These are phyloP conservation scores for Trichoderma semiorbis DNA, from an alignment of 2,329 filamentous ascomycete species.

Conservation along the genomic window DNA sequence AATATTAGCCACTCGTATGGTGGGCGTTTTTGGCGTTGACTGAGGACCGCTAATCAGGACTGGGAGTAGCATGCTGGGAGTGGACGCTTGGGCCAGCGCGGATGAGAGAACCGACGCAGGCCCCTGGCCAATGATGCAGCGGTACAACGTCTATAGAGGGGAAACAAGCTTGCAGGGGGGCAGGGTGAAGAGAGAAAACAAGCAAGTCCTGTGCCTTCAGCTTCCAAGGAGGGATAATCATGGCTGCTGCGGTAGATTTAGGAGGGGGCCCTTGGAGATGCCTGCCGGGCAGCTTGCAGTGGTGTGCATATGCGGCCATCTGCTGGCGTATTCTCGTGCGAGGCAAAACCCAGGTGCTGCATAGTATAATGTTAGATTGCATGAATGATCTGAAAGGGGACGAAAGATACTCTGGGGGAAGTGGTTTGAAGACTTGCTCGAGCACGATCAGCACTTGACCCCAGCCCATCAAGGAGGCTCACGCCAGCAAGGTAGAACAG, in stretches of 20 bases:
- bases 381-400: background rate
- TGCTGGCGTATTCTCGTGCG: background rate
- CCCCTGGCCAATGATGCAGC: background rate
- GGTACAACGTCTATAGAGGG: background rate
- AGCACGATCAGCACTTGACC: background rate
- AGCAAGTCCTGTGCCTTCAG: background rate
- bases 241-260: background rate
- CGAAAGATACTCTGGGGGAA: background rate
- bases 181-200: background rate
- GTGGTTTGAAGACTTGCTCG: background rate
- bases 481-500: background rate
- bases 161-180: background rate
- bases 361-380: background rate
- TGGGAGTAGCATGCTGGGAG: background rate
- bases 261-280: background rate
- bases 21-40: background rate
- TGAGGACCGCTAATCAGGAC: conserved; percentile 11
- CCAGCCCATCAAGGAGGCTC: background rate
- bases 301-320: conserved; percentile 3
- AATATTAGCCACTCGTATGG: background rate
- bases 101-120: conserved; percentile 12
- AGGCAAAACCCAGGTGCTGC: background rate
- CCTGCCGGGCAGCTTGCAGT: background rate
- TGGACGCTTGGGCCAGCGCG: conserved; percentile 13
- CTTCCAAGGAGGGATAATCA: conserved; percentile 5